Evolutionary conservation across 2,329 filamentous ascomycete species (phyloP).

Genomic region (Cercospora zeae-maydis): DNA sequence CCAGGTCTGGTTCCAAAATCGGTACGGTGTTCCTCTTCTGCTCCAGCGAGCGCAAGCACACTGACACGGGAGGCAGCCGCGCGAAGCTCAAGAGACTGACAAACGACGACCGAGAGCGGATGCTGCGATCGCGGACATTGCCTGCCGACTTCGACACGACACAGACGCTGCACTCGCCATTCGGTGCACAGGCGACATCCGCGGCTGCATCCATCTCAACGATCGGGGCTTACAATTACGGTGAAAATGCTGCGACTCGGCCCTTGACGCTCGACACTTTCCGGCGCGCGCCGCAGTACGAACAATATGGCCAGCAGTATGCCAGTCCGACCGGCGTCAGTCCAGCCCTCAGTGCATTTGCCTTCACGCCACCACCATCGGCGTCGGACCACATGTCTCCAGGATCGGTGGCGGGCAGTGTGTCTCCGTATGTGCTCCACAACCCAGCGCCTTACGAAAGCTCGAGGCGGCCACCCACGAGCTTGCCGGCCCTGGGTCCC

Average conservation of each 20-base stretch:
- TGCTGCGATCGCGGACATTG: constrained; percentile 58
- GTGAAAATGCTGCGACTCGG: constrained; percentile 60
- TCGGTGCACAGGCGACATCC: constrained; percentile 42
- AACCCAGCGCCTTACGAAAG: constrained; percentile 29
- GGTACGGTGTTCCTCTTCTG: constrained; percentile 51
- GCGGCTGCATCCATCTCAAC: constrained; percentile 50
- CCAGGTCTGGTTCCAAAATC: constrained; percentile 98
- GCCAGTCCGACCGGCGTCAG: constrained; percentile 58
- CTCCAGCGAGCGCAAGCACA: not conserved
- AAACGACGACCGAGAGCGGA: constrained; percentile 58
- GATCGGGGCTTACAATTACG: constrained; percentile 42
- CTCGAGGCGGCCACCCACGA: constrained; percentile 24
- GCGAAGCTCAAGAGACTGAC: constrained; percentile 61
- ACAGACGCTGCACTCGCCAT: constrained; percentile 56
- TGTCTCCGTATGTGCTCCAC: constrained; percentile 38
- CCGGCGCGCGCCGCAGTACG: constrained; percentile 60
- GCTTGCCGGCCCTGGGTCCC: constrained; percentile 18
- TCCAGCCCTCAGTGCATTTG: constrained; percentile 64
- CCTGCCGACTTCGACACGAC: constrained; percentile 60
- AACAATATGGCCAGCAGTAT: constrained; percentile 64
- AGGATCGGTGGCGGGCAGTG: constrained; percentile 40
- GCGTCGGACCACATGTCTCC: constrained; percentile 48
- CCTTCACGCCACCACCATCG: constrained; percentile 57
- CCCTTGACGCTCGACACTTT: constrained; percentile 67
- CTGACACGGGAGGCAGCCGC: constrained; percentile 42